Evolutionary conservation across 2,329 filamentous ascomycete species (phyloP), one percentile per base, ranked within the genome.

Genomic region (Colletotrichum sojae): DNA sequence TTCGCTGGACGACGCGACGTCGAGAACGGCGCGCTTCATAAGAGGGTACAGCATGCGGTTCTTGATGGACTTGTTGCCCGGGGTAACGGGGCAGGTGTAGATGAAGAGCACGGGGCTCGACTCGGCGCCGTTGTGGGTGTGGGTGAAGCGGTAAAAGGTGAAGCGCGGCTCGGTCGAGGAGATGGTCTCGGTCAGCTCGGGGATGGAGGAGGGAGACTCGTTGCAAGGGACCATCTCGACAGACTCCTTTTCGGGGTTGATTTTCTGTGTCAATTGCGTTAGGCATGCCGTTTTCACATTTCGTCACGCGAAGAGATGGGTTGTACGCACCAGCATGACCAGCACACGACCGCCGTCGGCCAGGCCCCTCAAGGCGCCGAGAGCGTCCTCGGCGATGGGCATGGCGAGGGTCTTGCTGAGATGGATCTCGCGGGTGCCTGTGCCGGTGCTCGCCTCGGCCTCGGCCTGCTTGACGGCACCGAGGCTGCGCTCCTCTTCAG

Each of bases 41-140:
- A 91, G 83, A 40, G 93, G 92, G 78, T 96, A 96, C 76, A 96
- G 81, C 94, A 97, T 97, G 72, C 93, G 87, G 81, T 92, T 91
- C 83, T 94, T 95, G 83, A 96, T 92, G 60, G 88, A 83, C 81
- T 90, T 93, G 60, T 86, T 89, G 31, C 84, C 87, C 0, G 88
- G 82, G 5, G 91, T 86, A 8, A 87, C 83, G 0, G 94, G 94
- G 78, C 92, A 94, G 6, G 93, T 95, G 82, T 94, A 95, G 77
- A 96, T 90, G 83, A 96, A 96, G 6, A 95, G 84, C 55, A 95
- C 83, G 3, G 90, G 89, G 63, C 84, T 86, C 60, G 84, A 82
- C 68, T 86, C 80, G 53, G 76, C 71, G 22, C 88, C 89, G 39
- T 83, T 81, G 70, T 89, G 81, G 49, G 86, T 86, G 75, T 91